Base-by-base conservation (phyloP, 78 protist genomes). In the Speleostelium caveatum region DNA sequence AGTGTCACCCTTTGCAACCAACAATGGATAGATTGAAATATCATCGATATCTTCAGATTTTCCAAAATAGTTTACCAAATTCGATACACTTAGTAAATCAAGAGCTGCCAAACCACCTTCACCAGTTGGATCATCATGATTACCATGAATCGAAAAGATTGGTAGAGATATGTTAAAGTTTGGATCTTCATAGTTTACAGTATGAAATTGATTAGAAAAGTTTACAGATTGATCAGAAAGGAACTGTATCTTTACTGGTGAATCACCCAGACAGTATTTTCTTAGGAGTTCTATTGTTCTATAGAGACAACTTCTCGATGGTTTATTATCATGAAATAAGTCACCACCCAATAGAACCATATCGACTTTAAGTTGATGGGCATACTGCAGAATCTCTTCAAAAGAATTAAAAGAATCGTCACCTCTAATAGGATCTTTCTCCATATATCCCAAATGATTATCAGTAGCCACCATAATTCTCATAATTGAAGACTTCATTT, bases 121-220 rank as follows among this genome's bases (percentile, higher is more conserved):
- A n/a, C 99, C 99, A 2, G 94, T 45, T 1, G 99, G 99, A 55
- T 99, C 99, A 73, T 99, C 99, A 60, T 99, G 99, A 83, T 99
- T 99, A 55, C 99, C 99, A 61, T 99, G 99, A 33, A 99, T 96
- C 14, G 95, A 33, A 61, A 98, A 99, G 45, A 99, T 86, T 0
- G 99, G 99, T 49, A 98, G 21, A n/a, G 77, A n/a, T 19, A 99
- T 94, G 68, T 98, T 98, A 59, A 88, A 41, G 67, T 99, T 98
- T 21, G 99, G 99, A 87, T 98, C 99, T 59, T 88, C 96, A 73
- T 78, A 98, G 72, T 99, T 98, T 59, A 78, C 98, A 28, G 75
- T 72, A 22, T 75, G 87, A 28, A 92, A 83, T 35, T 65, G 69
- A 21, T 86, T 66, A 21, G 73, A 66, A 28, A 75, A 92, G 61